Percentiles rank a stretch among this genome's conserved stretches.
Conservation (phyloP, 768 basidiomycete genomes). For the Trametes villosa region DNA sequence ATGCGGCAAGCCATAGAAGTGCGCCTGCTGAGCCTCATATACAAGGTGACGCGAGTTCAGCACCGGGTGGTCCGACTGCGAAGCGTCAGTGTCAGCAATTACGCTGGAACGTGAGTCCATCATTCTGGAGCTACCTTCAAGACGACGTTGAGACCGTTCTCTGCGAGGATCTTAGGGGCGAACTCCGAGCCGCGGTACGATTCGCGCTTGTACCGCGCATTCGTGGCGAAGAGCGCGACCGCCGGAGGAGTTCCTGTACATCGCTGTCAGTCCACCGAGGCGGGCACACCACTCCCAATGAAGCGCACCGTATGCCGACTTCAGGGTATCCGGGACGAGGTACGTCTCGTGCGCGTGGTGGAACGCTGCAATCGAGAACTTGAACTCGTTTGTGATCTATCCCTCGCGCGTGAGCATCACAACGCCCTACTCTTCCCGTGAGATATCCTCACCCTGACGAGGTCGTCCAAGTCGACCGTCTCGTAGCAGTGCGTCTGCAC, state of each 20-base stretch:
- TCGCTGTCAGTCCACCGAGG: background rate
- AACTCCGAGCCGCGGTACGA: constrained; percentile 69
- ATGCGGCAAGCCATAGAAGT: constrained; percentile 67
- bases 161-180: constrained; percentile 61
- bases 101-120: too few relatives aligned
- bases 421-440: background rate
- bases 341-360: constrained; percentile 92
- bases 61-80: constrained; percentile 53
- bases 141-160: constrained; percentile 58
- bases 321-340: constrained; percentile 82
- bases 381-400: constrained; percentile 87
- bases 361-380: constrained; percentile 80
- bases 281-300: too few relatives aligned
- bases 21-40: constrained; percentile 63
- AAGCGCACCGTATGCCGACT: constrained; percentile 60
- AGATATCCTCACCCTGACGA: constrained; percentile 37
- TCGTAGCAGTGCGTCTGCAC: constrained; percentile 64
- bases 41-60: constrained; percentile 56
- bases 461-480: constrained; percentile 65
- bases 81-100: background rate
- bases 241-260: constrained; percentile 59
- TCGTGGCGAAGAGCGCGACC: constrained; percentile 81
- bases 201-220: constrained; percentile 64
- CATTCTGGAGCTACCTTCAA: constrained; percentile 53
- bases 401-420: too few relatives aligned